phyloP scores from a whole-genome alignment of 2,329 filamentous ascomycete genomes.

The Colletotrichum costaricense region DNA sequence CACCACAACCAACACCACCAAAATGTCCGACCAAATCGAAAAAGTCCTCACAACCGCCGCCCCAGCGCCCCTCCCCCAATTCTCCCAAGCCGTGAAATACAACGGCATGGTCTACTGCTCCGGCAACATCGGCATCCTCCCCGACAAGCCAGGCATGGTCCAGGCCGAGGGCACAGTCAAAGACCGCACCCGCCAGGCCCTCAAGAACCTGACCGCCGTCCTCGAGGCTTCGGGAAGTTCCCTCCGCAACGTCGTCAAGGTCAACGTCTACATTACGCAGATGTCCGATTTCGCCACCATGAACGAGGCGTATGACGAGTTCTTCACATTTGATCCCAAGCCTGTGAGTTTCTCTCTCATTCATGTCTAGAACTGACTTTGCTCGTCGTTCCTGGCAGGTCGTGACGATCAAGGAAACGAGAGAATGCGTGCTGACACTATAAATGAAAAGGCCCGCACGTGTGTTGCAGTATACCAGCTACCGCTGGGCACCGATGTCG shows the following conservation, averaged over 20 bases:
- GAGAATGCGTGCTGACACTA: conserved; percentile 58
- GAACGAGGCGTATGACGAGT: conserved; percentile 66
- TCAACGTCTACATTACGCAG: conserved; percentile 73
- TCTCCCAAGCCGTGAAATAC: conserved; percentile 70
- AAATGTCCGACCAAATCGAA: conserved; percentile 17
- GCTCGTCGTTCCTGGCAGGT: too few species aligned
- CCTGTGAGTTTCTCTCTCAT: conserved; percentile 50
- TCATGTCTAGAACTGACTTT: not conserved
- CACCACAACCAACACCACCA: not conserved
- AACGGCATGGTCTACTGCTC: conserved; percentile 80
- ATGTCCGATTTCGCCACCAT: conserved; percentile 73
- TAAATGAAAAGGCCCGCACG: conserved; percentile 57
- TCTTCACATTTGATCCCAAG: conserved; percentile 57
- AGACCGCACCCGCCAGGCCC: conserved; percentile 61
- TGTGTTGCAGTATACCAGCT: conserved; percentile 81
- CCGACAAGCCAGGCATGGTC: conserved; percentile 54
- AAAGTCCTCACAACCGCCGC: conserved; percentile 41
- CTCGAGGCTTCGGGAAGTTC: conserved; percentile 70
- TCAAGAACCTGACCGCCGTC: conserved; percentile 69
- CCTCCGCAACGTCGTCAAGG: conserved; percentile 72
- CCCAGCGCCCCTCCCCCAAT: conserved; percentile 60
- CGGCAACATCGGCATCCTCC: conserved; percentile 69
- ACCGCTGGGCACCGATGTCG: conserved; percentile 76
- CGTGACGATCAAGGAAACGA: conserved; percentile 47
- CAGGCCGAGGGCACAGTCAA: conserved; percentile 62